phyloP scores from a whole-genome alignment of 1,284 basidiomycete species.

The Jaminaea rosea region DNA sequence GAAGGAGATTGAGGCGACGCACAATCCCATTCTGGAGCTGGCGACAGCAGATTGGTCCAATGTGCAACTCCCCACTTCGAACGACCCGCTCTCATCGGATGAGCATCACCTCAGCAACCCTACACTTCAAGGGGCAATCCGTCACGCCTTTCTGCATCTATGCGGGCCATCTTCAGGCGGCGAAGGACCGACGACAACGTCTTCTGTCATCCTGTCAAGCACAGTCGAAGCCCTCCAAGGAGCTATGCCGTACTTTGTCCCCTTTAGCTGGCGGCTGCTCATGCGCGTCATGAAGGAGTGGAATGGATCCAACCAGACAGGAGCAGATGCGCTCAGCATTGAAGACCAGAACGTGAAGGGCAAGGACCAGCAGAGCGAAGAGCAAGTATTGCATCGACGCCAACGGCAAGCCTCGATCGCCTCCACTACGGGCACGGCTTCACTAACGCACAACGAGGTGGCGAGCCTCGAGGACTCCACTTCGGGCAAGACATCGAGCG shows the following conservation, averaged over 20 bases:
- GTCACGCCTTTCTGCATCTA: not conserved
- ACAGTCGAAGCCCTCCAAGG: not conserved
- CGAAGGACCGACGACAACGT: not conserved
- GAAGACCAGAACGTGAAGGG: no score
- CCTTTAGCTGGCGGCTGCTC: not conserved
- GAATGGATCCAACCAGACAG: no score
- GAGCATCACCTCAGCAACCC: no score
- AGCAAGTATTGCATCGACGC: no score
- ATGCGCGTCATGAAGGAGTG: not conserved
- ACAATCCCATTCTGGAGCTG: not conserved
- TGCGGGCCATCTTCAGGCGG: no score
- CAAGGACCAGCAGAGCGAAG: no score
- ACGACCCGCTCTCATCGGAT: not conserved
- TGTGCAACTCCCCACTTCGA: not conserved
- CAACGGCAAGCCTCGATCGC: no score
- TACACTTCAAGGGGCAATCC: not conserved
- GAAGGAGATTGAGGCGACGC: not conserved
- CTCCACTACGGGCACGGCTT: no score
- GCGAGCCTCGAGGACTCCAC: no score
- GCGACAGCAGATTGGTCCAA: not conserved
- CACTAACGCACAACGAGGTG: no score
- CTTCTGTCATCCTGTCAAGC: not conserved
- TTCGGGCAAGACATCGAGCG: no score
- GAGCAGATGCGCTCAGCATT: no score
- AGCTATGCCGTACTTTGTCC: conserved; percentile 1